phyloP scores from a whole-genome alignment of 768 basidiomycete genomes.

The Pisolithus microcarpus region DNA sequence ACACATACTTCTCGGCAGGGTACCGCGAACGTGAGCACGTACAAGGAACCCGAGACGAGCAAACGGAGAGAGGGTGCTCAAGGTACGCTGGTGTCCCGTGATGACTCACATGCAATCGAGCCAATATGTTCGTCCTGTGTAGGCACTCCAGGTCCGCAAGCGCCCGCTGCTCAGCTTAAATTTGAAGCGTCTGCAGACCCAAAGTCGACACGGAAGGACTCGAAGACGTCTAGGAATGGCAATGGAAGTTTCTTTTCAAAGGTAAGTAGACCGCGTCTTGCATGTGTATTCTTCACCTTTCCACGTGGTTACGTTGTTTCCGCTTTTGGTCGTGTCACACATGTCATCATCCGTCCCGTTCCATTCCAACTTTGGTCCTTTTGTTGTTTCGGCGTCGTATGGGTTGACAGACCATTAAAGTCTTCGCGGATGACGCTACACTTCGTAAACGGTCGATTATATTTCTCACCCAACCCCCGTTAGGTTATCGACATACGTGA shows the following conservation, averaged over 20 bases:
- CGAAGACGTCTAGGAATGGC: background rate
- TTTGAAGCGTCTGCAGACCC: background rate
- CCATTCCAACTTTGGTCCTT: background rate
- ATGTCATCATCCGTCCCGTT: no score
- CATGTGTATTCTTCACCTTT: background rate
- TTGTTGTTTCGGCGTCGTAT: background rate
- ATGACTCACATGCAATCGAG: no score
- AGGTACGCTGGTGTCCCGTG: background rate
- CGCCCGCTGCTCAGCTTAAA: background rate
- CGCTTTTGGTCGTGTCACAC: background rate
- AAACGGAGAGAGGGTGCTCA: background rate
- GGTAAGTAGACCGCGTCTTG: background rate
- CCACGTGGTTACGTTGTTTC: background rate
- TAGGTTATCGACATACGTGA: background rate
- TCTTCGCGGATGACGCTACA: background rate
- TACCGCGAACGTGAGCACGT: background rate
- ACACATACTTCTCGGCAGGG: background rate
- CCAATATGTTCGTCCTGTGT: no score
- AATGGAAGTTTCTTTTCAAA: background rate
- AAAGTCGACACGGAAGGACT: background rate
- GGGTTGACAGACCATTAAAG: background rate
- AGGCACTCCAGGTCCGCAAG: no score
- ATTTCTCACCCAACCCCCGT: background rate
- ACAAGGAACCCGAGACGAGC: background rate
- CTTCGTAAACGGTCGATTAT: background rate